Percentiles rank a stretch among this genome's conserved stretches.
These are phyloP conservation scores for Aspergillus sojae DNA, from an alignment of 2,329 filamentous ascomycete species.

Conservation along the genomic window DNA sequence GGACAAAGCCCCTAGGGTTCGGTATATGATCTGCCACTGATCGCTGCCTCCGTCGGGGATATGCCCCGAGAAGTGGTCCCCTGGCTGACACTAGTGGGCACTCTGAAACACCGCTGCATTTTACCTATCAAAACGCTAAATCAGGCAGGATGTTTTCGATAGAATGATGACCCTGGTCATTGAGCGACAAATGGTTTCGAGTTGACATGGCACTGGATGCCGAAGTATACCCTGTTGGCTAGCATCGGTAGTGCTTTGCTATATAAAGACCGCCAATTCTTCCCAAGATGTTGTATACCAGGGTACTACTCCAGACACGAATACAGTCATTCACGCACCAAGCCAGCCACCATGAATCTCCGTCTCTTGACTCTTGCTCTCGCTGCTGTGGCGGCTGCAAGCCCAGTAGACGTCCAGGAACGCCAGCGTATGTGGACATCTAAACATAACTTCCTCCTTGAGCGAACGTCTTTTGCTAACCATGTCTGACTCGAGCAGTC, in stretches of 20 bases:
- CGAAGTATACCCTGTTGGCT: conserved; percentile 4
- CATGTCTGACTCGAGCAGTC: conserved; percentile 11
- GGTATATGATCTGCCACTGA: background rate
- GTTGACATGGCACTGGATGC: background rate
- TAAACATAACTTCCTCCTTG: background rate
- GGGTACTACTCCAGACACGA: background rate
- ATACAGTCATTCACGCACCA: background rate
- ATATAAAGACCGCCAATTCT: background rate
- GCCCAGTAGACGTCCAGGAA: conserved; percentile 2
- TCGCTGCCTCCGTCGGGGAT: background rate
- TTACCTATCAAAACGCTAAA: background rate
- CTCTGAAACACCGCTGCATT: background rate
- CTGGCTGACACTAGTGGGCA: background rate
- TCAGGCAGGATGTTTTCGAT: background rate
- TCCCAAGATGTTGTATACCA: background rate
- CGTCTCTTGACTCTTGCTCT: conserved; percentile 2
- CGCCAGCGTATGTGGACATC: conserved; percentile 8
- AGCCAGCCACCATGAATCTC: background rate
- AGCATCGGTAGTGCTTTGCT: background rate
- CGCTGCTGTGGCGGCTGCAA: conserved; percentile 5
- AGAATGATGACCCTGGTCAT: background rate
- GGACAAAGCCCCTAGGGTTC: background rate
- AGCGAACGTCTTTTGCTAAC: background rate
- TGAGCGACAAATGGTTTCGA: background rate
- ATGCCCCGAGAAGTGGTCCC: background rate